Conservation (phyloP, 108 stramenopile species). For the Nitzschia palea region DNA sequence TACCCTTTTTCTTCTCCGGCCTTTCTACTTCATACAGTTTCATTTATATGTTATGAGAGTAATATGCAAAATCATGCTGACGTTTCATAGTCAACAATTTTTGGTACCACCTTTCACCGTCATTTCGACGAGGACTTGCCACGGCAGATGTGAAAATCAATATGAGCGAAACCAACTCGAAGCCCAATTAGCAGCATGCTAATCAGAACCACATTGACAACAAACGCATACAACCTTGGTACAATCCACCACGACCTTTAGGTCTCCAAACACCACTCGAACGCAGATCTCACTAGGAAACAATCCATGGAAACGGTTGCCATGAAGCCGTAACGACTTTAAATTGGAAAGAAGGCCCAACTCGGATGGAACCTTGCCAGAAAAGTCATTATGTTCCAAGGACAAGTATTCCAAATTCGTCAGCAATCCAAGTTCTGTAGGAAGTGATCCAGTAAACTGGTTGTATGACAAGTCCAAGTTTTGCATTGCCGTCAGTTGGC, state of each 20-base stretch:
- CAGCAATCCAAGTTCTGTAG: slow-evolving; percentile 37
- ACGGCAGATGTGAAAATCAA: too few species aligned
- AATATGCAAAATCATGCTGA: too few species aligned
- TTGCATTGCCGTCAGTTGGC: slow-evolving; percentile 18
- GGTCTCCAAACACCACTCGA: slow-evolving; percentile 14
- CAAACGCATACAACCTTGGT: neutral
- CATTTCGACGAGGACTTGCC: too few species aligned
- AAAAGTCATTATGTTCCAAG: slow-evolving; percentile 34
- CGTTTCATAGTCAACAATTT: too few species aligned
- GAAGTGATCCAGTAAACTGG: slow-evolving; percentile 38
- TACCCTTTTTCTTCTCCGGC: too few species aligned
- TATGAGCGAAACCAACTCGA: too few species aligned
- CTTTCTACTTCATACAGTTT: too few species aligned
- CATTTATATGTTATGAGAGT: too few species aligned
- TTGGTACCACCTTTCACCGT: too few species aligned
- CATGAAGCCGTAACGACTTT: slow-evolving; percentile 30
- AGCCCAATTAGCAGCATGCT: too few species aligned
- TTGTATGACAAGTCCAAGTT: slow-evolving; percentile 45
- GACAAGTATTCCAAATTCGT: slow-evolving; percentile 13
- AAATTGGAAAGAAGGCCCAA: slow-evolving; percentile 45
- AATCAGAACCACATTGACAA: slow-evolving; percentile 3
- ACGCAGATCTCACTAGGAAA: slow-evolving; percentile 42
- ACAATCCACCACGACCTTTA: slow-evolving; percentile 15
- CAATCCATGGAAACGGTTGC: slow-evolving; percentile 36
- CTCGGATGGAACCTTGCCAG: slow-evolving; percentile 51